Evolutionary conservation across 495 filamentous ascomycete genomes (phyloP), one percentile per base, ranked within the genome.

Genomic region (Elasticomyces elasticus): DNA sequence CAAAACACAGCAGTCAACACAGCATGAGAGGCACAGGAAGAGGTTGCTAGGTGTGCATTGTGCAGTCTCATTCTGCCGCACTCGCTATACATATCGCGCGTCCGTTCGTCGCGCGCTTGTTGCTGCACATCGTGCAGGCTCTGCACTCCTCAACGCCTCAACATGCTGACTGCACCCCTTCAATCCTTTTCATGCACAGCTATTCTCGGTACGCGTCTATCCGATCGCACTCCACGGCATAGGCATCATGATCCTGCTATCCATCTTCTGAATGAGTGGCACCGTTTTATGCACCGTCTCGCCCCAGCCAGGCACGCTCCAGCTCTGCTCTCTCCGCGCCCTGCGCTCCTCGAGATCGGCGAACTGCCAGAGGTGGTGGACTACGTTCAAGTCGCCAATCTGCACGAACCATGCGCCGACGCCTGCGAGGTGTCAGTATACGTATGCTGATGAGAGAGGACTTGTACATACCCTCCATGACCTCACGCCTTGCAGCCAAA

Each of bases 371-470:
- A 98, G 77, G 65, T 97, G 91, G 71, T 98, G 94, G 20, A 98
- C 92, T 0, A 87, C 95, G 73, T 98, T 98, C 42, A 98, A 75
- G 44, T 95, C 92, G 44, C 92, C 92, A 60, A 98, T 90, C 74
- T 98, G 92, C 27, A 95, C 90, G 58, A 98, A 98, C 92, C 92
- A 98, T 0, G 92, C 92, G 11, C 92, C 92, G 1, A 98, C 94
- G 13, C 92, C 92, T 51, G 28, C 9, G n/a, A 17, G 23, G 20
- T n/a, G 17, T 50, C 15, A 25, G 41, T 10, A 19, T 49, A 30
- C 20, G 45, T 17, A 17, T 10, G 4, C n/a, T 19, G 25, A 20
- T 31, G n/a, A 31, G 3, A 45, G 7, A 20, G 13, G 17, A 20
- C n/a, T n/a, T n/a, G n/a, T n/a, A 55, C 53, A 2, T 30, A 51